phyloP scores from a whole-genome alignment of 208 protist species.

The Naegleria fowleri region DNA sequence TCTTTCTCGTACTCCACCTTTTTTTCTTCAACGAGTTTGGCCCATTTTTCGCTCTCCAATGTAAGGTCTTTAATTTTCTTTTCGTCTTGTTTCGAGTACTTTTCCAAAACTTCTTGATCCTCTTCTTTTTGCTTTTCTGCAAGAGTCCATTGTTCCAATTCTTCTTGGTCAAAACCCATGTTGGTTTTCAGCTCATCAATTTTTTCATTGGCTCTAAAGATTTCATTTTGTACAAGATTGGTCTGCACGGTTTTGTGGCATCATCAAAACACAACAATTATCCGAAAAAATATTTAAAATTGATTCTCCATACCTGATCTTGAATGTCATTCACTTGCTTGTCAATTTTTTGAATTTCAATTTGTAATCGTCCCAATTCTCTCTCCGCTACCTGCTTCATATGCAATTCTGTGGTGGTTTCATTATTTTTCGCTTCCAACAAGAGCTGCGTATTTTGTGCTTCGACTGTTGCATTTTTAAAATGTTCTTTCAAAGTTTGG shows the following conservation, averaged over 20 bases:
- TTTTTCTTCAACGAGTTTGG: slow-evolving; percentile 53
- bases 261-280: background rate
- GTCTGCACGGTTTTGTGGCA: background rate
- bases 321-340: slow-evolving; percentile 54
- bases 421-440: slow-evolving; percentile 70
- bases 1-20: slow-evolving; percentile 59
- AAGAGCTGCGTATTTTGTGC: slow-evolving; percentile 76
- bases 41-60: slow-evolving; percentile 66
- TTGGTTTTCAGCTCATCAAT: slow-evolving; percentile 76
- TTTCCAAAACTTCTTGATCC: slow-evolving; percentile 74
- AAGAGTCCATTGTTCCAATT: slow-evolving; percentile 85
- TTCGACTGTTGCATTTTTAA: slow-evolving; percentile 75
- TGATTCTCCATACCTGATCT: slow-evolving; percentile 48
- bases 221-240: slow-evolving; percentile 63
- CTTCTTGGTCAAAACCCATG: slow-evolving; percentile 86
- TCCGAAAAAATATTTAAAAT: slow-evolving; percentile 6
- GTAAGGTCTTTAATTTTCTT: slow-evolving; percentile 68
- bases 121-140: slow-evolving; percentile 83
- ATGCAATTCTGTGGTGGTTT: slow-evolving; percentile 79
- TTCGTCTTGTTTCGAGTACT: slow-evolving; percentile 78
- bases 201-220: slow-evolving; percentile 78
- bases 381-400: slow-evolving; percentile 74
- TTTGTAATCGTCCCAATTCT: slow-evolving; percentile 64
- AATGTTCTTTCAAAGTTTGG: slow-evolving; percentile 75
- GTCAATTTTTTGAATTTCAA: slow-evolving; percentile 54